Base-by-base conservation (phyloP, 768 basidiomycete genomes). In the Rhodosporidiobolus sp. region DNA sequence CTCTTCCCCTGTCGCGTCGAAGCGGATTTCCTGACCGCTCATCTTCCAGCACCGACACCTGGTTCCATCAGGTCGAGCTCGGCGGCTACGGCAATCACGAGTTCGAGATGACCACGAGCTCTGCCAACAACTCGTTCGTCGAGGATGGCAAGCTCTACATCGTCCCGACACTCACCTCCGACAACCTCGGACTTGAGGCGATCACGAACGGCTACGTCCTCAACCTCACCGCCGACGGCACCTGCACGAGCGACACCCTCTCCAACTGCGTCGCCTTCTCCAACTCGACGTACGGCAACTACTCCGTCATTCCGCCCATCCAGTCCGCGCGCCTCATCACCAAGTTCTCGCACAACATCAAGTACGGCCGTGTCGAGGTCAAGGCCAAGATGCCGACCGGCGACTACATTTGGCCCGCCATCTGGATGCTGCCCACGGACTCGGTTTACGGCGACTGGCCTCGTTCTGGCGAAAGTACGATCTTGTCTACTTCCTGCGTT, bases 291-390 rank as follows among this genome's bases (percentile, higher is more conserved):
- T 24, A 11, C 7, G 60, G 60, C 28, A 68, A 61, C 35, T 56
- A 58, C 28, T 64, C 84, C 16, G 85, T 94, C 77, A 90, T 95
- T 81, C 90, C 89, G 74, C 92, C 93, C 19, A 85, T 92, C 14
- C 88, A 88, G 82, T 89, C 87, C 71, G 92, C 92, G 48, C 85
- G 93, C 61, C 81, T 94, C 55, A 89, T 85, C 70, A 94, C 92
- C 12, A 83, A 86, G 78, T 84, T 85, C 69, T 88, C 85, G 63
- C 86, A 88, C 22, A 88, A 85, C 74, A 88, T 94, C 80, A 85
- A 84, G 76, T 95, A 88, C 79, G 93, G 92, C 20, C 86, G 86
- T 63, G 89, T 95, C 60, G 92, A 94, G 80, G 89, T 94, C 61
- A 83, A 84, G 58, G 93, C 92, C 10, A 90, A 89, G 80, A 84